phyloP scores from a whole-genome alignment of 345 rosid species.

The Hibiscus syriacus region DNA sequence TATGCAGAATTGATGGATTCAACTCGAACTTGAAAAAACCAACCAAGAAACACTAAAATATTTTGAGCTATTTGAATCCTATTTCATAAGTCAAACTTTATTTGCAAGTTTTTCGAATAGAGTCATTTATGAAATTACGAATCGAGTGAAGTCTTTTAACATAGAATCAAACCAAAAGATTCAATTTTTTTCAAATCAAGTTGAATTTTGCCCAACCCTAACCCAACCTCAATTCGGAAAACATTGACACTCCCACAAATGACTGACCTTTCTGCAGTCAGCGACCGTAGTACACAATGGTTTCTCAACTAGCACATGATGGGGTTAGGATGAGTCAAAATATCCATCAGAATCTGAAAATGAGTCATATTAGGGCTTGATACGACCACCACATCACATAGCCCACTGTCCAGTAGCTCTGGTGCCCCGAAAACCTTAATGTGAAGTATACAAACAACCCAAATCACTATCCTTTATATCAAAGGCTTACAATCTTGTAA shows the following conservation, averaged over 20 bases:
- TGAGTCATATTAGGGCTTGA: slow-evolving; percentile 96
- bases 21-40: too few relatives aligned
- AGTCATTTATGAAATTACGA: too few relatives aligned
- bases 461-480: neutral
- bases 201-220: too few relatives aligned
- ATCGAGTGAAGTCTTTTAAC: too few relatives aligned
- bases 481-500: neutral
- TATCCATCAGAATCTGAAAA: slow-evolving; percentile 71
- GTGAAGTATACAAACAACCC: neutral
- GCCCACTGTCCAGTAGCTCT: slow-evolving; percentile 60
- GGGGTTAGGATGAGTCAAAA: slow-evolving; percentile 64
- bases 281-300: slow-evolving; percentile 83
- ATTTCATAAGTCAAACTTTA: too few relatives aligned
- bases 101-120: too few relatives aligned
- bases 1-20: too few relatives aligned
- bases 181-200: too few relatives aligned
- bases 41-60: too few relatives aligned
- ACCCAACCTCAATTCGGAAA: neutral
- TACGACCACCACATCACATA: slow-evolving; percentile 74
- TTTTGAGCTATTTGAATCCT: too few relatives aligned
- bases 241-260: neutral
- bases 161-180: too few relatives aligned
- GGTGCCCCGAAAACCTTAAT: slow-evolving; percentile 73
- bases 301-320: slow-evolving; percentile 93
- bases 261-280: slow-evolving; percentile 67